Conservation (phyloP, 495 filamentous ascomycete species). For the Endocarpon pusillum region DNA sequence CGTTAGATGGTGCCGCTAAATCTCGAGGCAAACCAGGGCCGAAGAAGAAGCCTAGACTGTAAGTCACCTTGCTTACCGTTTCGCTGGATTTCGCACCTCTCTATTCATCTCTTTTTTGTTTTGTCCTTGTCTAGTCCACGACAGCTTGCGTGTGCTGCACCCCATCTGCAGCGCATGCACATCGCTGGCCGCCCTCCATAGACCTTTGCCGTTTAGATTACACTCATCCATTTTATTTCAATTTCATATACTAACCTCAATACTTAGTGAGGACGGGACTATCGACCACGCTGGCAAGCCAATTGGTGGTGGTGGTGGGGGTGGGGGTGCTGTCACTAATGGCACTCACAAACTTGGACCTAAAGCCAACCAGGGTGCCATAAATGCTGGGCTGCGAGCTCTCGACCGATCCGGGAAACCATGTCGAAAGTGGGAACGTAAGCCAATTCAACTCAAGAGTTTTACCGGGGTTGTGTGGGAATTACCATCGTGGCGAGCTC, state of each 20-base stretch:
- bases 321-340: slow-evolving; percentile 12
- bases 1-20: slow-evolving; percentile 41
- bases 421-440: slow-evolving; percentile 79
- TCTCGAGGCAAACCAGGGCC: slow-evolving; percentile 74
- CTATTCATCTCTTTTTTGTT: slow-evolving; percentile 5
- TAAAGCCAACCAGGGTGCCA: slow-evolving; percentile 94
- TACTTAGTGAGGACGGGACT: slow-evolving; percentile 40
- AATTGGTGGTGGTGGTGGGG: slow-evolving; percentile 10
- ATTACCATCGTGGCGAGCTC: slow-evolving; percentile 67
- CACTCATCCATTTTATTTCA: too few relatives aligned
- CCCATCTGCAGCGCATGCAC: neutral
- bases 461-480: slow-evolving; percentile 86
- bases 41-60: slow-evolving; percentile 91
- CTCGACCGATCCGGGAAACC: slow-evolving; percentile 80
- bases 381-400: slow-evolving; percentile 88
- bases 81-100: slow-evolving; percentile 4
- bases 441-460: slow-evolving; percentile 67
- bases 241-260: slow-evolving; percentile 19
- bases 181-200: too few relatives aligned
- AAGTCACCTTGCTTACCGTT: slow-evolving; percentile 25
- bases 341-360: slow-evolving; percentile 70
- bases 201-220: slow-evolving; percentile 7
- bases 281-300: slow-evolving; percentile 29
- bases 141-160: slow-evolving; percentile 4
- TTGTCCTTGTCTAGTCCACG: neutral